A percentile compares a stretch with the other conserved stretches of the same genome.
Conservation (phyloP, 768 basidiomycete genomes). For the Serendipita sp. region DNA sequence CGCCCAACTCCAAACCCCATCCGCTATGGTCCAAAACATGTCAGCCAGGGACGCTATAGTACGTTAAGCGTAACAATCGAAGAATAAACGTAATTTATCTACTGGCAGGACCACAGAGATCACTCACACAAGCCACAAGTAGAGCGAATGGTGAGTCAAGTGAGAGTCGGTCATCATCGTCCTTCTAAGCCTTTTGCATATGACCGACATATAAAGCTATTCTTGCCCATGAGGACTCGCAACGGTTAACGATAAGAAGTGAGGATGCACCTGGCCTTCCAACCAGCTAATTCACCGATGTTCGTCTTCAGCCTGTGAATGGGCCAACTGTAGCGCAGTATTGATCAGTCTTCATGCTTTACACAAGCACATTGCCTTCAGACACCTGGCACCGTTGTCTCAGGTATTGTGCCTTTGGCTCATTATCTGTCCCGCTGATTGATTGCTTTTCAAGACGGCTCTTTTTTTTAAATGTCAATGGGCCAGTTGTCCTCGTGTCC, state of each 20-base stretch:
- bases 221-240: not conserved
- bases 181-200: not conserved
- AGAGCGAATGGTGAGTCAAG: not conserved
- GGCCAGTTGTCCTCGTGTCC: constrained; percentile 36
- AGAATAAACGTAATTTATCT: not conserved
- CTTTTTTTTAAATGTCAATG: constrained; percentile 29
- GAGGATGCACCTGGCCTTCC: not conserved
- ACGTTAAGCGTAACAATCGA: not conserved
- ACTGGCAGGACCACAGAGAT: not conserved
- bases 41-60: not conserved
- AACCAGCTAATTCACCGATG: not conserved
- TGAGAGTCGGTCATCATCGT: not conserved
- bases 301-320: not conserved
- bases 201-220: not conserved
- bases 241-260: not conserved
- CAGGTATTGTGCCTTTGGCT: constrained; percentile 22
- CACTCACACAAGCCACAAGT: not conserved
- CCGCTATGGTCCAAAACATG: not conserved
- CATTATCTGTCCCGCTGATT: too few relatives aligned
- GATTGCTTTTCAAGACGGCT: too few relatives aligned
- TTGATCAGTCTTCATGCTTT: not conserved
- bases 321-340: not conserved
- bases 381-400: constrained; percentile 13
- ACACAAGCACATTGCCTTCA: not conserved
- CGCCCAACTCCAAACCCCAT: not conserved